A percentile compares a stretch with the other conserved stretches of the same genome.
Evolutionary conservation across 306 rosid species (phyloP).

Genomic region (Castanea mollissima): DNA sequence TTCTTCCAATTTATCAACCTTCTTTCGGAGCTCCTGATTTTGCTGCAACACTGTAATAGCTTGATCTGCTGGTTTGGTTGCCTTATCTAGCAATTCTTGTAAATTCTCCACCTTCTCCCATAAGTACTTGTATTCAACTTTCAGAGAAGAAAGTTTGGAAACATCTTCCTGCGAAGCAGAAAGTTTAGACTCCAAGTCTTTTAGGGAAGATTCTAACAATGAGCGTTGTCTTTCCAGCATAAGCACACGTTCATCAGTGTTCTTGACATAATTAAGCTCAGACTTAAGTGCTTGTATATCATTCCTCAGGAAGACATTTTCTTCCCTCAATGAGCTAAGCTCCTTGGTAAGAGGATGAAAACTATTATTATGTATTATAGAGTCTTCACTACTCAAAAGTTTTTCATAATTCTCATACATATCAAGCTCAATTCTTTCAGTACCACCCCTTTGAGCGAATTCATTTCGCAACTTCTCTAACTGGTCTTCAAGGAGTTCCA

Average conservation of each 20-base stretch:
- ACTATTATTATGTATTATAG: slow-evolving; percentile 25
- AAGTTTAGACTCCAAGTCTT: slow-evolving; percentile 69
- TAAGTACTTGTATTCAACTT: slow-evolving; percentile 62
- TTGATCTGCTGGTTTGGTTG: slow-evolving; percentile 76
- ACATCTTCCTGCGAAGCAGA: slow-evolving; percentile 64
- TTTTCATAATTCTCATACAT: slow-evolving; percentile 26
- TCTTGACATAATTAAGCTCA: slow-evolving; percentile 50
- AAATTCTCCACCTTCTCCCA: slow-evolving; percentile 63
- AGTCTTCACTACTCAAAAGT: slow-evolving; percentile 23
- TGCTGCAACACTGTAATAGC: slow-evolving; percentile 65
- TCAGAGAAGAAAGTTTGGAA: slow-evolving; percentile 55
- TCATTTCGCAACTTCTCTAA: slow-evolving; percentile 53
- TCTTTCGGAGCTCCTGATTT: slow-evolving; percentile 75
- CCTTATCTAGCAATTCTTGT: slow-evolving; percentile 65
- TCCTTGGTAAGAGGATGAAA: slow-evolving; percentile 41
- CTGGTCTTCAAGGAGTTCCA: slow-evolving; percentile 64
- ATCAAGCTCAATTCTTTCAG: slow-evolving; percentile 38
- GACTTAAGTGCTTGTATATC: slow-evolving; percentile 52
- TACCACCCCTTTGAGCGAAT: slow-evolving; percentile 37
- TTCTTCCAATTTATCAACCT: slow-evolving; percentile 78
- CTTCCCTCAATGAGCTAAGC: slow-evolving; percentile 65
- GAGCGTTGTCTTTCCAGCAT: slow-evolving; percentile 70
- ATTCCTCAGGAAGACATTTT: slow-evolving; percentile 61
- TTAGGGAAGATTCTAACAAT: slow-evolving; percentile 60
- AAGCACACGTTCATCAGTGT: slow-evolving; percentile 56